Base-by-base conservation (phyloP, 345 rosid species). In the Salix viminalis region DNA sequence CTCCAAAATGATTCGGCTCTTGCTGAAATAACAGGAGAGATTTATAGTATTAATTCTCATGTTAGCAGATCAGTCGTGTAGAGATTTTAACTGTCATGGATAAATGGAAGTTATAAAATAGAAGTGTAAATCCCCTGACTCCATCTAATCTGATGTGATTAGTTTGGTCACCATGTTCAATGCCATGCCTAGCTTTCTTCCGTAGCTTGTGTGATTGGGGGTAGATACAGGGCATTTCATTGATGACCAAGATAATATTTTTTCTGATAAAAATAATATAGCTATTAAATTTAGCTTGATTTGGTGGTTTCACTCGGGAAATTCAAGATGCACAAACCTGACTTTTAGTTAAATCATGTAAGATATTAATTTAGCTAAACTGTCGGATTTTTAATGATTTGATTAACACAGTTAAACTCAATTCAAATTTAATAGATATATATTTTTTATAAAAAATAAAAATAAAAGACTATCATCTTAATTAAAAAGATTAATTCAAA, bases 1-100 rank as follows among this genome's bases (percentile, higher is more conserved):
- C 88, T 91, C 14, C 77, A 85, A 72, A 82, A 89, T 50, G 82
- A 79, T 15, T 52, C 15, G 5, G 91, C 99, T 52, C 81, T 90
- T 71, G 72, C 70, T 23, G 77, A 84, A 81, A 88, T 93, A 30
- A 78, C 82, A 24, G 79, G 74, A 2, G 88, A 87, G 75, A 75
- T 93, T 76, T 77, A 83, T 58, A 46, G 76, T 28, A 77, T 91
- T 69, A 93, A 95, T 80, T 83, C 78, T 65, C 74, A 24, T 36
- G 37, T 11, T 34, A 2, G 21, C 50, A 58, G 12, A 48, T 9
- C 39, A 56, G 44, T 6, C 18, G 26, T 69, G 41, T 67, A 13
- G 64, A 24, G 15, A 64, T 11, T 64, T 71, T 30, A 3, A 9
- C 30, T 12, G 4, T 4, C 37, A 46, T 15, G 14, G 62, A 34